Percentiles rank a stretch among this genome's conserved stretches.
Evolutionary conservation across 1,284 basidiomycete genomes (phyloP).

Genomic region (Cutaneotrichosporon daszewskae): DNA sequence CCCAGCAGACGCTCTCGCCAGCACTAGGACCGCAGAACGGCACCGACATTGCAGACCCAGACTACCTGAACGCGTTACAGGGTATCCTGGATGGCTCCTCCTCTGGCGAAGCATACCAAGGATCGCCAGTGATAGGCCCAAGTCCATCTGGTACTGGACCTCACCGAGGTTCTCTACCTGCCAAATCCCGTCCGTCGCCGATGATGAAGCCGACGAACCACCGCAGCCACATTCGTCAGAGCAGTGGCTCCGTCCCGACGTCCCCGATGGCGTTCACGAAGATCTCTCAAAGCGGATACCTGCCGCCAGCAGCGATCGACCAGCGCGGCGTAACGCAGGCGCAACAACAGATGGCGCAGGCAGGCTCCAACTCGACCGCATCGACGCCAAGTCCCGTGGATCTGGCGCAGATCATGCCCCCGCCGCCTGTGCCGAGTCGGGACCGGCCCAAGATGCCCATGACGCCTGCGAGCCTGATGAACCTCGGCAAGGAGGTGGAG

Average conservation of each 20-base stretch:
- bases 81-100: constrained; percentile 26
- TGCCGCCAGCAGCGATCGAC: constrained; percentile 39
- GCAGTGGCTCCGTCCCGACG: constrained; percentile 22
- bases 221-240: constrained; percentile 22
- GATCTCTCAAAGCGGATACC: constrained; percentile 17
- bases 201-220: constrained; percentile 46
- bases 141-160: constrained; percentile 29
- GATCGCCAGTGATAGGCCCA: constrained; percentile 12
- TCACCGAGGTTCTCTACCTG: constrained; percentile 34
- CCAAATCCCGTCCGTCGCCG: constrained; percentile 42
- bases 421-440: constrained; percentile 48
- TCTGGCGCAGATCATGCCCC: constrained; percentile 57
- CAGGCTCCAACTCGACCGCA: constrained; percentile 52
- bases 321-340: constrained; percentile 24
- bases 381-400: constrained; percentile 79
- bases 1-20: constrained; percentile 43
- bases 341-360: constrained; percentile 13
- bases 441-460: constrained; percentile 56
- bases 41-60: constrained; percentile 34
- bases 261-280: constrained; percentile 26
- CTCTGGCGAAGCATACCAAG: constrained; percentile 3
- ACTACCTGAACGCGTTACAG: constrained; percentile 35
- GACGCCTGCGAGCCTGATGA: constrained; percentile 82
- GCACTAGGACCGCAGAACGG: constrained; percentile 36
- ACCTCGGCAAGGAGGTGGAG: constrained; percentile 50